Evolutionary conservation across 441 rosid species (phyloP), one percentile per base, ranked within the genome.

Genomic region (Populus hybrid): DNA sequence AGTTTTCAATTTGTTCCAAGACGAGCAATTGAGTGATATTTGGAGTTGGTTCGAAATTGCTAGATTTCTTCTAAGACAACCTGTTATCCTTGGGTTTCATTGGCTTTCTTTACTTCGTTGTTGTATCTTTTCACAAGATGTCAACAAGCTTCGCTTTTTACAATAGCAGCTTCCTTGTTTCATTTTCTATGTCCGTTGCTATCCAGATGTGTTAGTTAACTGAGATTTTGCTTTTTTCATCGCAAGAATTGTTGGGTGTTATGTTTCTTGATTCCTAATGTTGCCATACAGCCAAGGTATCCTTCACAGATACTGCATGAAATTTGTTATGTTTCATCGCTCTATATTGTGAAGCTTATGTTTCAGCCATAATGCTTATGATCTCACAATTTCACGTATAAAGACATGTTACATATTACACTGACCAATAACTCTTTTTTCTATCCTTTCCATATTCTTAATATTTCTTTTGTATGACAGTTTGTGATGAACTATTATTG

Each of bases 401-500:
- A 64, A 9, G 24, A 64, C 24, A 64, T 23, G 67, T n/a, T 64
- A 23, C 12, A 23, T 23, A 8, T 21, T 11, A 64, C 67, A n/a
- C 28, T 23, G 67, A 26, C 26, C n/a, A 64, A 23, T 23, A 9
- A 21, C 67, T 64, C 67, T 63, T 66, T 5, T 34, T 36, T 67
- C 20, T 18, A 18, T 28, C 50, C 42, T 3, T 32, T 16, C 10
- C 40, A 21, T 38, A 24, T 32, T 77, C 30, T 57, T 42, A 50
- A 72, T 36, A 21, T 73, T 61, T 73, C 23, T 73, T 36, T 78
- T n/a, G 34, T 34, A 12, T 82, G 67, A 73, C 97, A 93, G 95
- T 90, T 82, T 92, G 97, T 71, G 97, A 95, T 83, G 97, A 95
- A 70, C 83, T 91, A 74, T 72, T 90, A 14, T 71, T 92, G 86